phyloP scores from a whole-genome alignment of 208 protist species.

The Crithidia sp. region DNA sequence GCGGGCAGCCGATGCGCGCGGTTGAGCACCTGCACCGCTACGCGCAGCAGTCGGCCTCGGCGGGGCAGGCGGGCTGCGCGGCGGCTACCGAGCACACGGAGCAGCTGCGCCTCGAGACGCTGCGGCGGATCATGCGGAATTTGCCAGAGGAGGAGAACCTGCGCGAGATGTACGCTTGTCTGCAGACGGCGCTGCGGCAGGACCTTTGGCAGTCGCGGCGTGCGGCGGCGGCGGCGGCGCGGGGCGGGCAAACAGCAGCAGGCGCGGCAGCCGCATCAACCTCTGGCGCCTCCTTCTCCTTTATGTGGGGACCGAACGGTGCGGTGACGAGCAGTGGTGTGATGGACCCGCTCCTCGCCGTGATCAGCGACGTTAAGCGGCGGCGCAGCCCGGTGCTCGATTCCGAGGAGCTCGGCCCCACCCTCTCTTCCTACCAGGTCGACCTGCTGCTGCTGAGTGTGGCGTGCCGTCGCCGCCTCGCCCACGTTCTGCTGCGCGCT shows the following conservation, averaged over 20 bases:
- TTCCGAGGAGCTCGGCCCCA: slow-evolving; percentile 40
- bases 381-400: slow-evolving; percentile 28
- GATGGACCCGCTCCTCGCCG: slow-evolving; percentile 6
- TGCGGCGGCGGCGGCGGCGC: not conserved
- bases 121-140: slow-evolving; percentile 67
- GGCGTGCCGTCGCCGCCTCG: slow-evolving; percentile 59
- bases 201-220: slow-evolving; percentile 37
- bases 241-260: too few relatives aligned
- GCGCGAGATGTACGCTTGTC: slow-evolving; percentile 45
- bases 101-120: slow-evolving; percentile 66
- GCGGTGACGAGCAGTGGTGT: not conserved
- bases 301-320: not conserved
- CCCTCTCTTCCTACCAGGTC: slow-evolving; percentile 51
- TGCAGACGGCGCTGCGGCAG: slow-evolving; percentile 46
- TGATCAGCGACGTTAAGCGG: slow-evolving; percentile 16
- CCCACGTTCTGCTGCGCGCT: slow-evolving; percentile 29
- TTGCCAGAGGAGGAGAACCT: slow-evolving; percentile 42
- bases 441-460: slow-evolving; percentile 76
- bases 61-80: slow-evolving; percentile 19
- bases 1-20: slow-evolving; percentile 72
- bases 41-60: slow-evolving; percentile 23
- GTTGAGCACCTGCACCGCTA: slow-evolving; percentile 63
- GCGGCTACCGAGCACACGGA: slow-evolving; percentile 47
- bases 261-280: too few relatives aligned
- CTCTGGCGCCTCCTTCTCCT: not conserved